Evolutionary conservation across 2,329 filamentous ascomycete genomes (phyloP).

Genomic region (Colletotrichum spaethianum): DNA sequence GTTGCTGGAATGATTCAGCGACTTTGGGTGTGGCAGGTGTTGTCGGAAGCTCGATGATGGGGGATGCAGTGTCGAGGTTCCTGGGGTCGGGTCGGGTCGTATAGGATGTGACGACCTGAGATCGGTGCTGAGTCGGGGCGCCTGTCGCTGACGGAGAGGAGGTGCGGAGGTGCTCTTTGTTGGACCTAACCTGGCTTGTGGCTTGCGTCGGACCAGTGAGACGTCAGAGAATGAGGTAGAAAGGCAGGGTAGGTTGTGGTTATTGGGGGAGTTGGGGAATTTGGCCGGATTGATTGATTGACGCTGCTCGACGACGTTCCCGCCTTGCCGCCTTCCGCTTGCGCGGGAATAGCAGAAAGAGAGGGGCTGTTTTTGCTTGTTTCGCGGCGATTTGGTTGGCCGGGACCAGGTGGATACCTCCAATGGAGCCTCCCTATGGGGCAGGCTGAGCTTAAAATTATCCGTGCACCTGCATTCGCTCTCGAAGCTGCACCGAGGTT

Average conservation of each 20-base stretch:
- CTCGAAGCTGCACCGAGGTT: constrained; percentile 27
- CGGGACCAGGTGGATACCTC: constrained; percentile 14
- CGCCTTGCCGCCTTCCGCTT: constrained; percentile 38
- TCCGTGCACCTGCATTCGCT: constrained; percentile 20
- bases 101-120: constrained; percentile 25
- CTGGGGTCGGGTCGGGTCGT: background rate
- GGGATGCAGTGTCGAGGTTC: constrained; percentile 28
- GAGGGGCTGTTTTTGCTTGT: constrained; percentile 36
- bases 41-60: background rate
- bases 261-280: constrained; percentile 17
- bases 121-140: constrained; percentile 8
- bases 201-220: constrained; percentile 28
- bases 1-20: constrained; percentile 41
- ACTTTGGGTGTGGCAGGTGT: background rate
- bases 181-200: constrained; percentile 25
- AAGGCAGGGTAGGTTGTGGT: constrained; percentile 1
- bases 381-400: constrained; percentile 32
- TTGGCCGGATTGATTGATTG: constrained; percentile 34
- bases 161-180: constrained; percentile 25
- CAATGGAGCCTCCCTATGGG: constrained; percentile 20
- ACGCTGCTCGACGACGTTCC: constrained; percentile 39
- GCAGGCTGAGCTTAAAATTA: constrained; percentile 33
- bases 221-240: constrained; percentile 13
- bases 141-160: constrained; percentile 25
- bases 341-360: constrained; percentile 34